Evolutionary conservation across 306 rosid genomes (phyloP), one percentile per base, ranked within the genome.

Genomic region (Comarum palustre): DNA sequence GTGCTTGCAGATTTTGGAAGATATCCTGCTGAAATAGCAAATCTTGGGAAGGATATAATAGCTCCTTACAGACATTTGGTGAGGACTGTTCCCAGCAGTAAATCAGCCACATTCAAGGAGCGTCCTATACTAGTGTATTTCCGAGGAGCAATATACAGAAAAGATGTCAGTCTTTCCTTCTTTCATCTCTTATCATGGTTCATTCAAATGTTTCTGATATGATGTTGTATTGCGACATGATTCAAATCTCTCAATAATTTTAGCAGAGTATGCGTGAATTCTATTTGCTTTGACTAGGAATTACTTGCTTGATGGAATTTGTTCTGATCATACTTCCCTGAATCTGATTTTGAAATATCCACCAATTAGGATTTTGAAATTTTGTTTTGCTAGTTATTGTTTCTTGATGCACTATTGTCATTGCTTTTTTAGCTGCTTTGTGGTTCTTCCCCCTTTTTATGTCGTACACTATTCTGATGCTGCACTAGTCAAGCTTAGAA

Each of bases 1-100:
- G 88, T 91, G 70, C 97, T 94, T 46, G 97, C 99, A 24, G 97
- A 94, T 88, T 94, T 94, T 60, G 97, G 99, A 82, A 89, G 99
- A 84, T 94, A 94, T 76, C 91, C 96, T 1, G 79, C 32, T 72
- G 90, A 83, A 73, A 67, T 88, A 82, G 99, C 99, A 47, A 94
- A 91, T 76, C 51, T 94, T 75, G 83, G 86, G 36, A 94, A 91
- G 82, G 97, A 94, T 80, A 78, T 94, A 69, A 86, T 94, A 42
- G 99, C 99, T 43, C 99, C 99, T 31, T 94, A 91, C 75, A 86
- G 74, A 76, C 99, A 94, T 75, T 68, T 94, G 41, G 90, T 88
- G 46, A 27, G 45, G 48, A 86, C 97, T 19, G 72, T 88, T 57
- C 87, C 86, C 71, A 77, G 70, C 68, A 82, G 73, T 39, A 2